Base-by-base conservation (phyloP, 2,329 filamentous ascomycete species). In the Hypoxylon sp. region DNA sequence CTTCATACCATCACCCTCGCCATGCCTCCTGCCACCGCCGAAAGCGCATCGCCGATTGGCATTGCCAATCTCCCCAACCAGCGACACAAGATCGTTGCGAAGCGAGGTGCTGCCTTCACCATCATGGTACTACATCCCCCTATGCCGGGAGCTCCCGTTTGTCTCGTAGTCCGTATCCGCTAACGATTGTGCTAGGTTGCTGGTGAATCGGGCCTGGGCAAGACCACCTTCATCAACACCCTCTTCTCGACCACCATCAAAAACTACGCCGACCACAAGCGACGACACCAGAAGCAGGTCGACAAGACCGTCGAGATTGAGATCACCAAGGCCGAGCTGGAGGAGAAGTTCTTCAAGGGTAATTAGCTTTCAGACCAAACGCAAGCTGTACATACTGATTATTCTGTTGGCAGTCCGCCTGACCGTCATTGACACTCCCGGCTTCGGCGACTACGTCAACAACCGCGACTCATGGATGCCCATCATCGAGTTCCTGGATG, bases 321-420 rank as follows among this genome's bases (percentile, higher is more conserved):
- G 80, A 99, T 99, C 76, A 99, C 95, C 78, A 99, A 99, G 86
- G 95, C 95, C 58, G 95, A 99, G 83, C 83, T 99, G 65, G 95
- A 99, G 82, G 95, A 99, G 89, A 99, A 99, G 84, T 99, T 99
- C 85, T 99, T 99, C 89, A 99, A 99, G 86, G 94, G 94, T 97
- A n/a, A 82, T 55, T 38, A 55, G 37, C 31, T 29, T 31, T 40
- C 41, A 38, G 33, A 23, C 27, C 38, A 35, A 49, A 27, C 49
- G 48, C 26, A 21, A 46, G 21, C 42, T 49, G 59, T 69, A 52
- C 69, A 58, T 62, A 33, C 61, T 59, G 50, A 61, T 18, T 23
- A 24, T 67, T 40, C 27, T 46, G 23, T 69, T 41, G 27, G 50
- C 73, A 98, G 95, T 99, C 76, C 95, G 95, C 75, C 82, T 99